A percentile compares a stretch with the other conserved stretches of the same genome.
Conservation (phyloP, 108 stramenopile species). For the Craspedostauros australis region DNA sequence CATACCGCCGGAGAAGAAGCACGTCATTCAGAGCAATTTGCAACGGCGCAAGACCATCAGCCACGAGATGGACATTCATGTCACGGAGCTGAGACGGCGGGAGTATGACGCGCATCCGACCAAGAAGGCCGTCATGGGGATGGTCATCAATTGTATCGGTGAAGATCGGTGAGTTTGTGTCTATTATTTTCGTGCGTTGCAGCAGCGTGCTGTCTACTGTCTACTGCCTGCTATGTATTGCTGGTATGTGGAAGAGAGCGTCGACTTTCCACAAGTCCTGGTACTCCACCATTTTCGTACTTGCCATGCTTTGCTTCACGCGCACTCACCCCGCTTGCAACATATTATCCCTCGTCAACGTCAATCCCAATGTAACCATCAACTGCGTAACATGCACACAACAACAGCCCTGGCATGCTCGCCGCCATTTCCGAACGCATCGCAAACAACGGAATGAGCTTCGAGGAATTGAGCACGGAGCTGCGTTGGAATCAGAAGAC, state of each 20-base stretch:
- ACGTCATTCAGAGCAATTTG: constrained; percentile 10
- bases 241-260: no score
- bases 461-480: constrained; percentile 74
- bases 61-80: constrained; percentile 53
- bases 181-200: background rate
- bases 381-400: no score
- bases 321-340: background rate
- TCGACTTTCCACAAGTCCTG: no score
- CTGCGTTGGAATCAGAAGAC: constrained; percentile 35
- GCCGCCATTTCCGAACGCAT: constrained; percentile 63
- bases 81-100: constrained; percentile 44
- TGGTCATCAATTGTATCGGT: constrained; percentile 77
- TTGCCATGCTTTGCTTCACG: background rate
- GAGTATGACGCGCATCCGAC: no score
- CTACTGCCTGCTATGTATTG: no score
- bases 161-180: constrained; percentile 50
- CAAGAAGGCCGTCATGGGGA: constrained; percentile 46
- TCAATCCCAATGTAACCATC: no score
- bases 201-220: no score
- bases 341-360: constrained; percentile 3
- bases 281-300: no score
- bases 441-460: constrained; percentile 52
- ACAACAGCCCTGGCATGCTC: constrained; percentile 67
- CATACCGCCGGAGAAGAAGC: constrained; percentile 46
- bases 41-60: constrained; percentile 26